Conservation (phyloP, 805 yeast genomes). For the Kazachstania africana region DNA sequence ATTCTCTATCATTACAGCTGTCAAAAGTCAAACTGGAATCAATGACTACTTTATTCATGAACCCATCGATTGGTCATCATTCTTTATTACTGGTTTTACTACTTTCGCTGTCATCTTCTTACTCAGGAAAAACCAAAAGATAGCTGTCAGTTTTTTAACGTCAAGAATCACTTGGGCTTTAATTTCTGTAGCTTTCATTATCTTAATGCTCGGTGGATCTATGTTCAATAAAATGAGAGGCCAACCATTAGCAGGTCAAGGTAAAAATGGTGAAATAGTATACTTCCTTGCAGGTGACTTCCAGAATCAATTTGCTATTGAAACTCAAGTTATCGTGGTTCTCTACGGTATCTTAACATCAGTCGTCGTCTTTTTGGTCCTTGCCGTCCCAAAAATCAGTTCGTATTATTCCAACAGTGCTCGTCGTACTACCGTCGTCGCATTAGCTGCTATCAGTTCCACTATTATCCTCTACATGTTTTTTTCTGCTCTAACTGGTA, state of each 20-base stretch:
- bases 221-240: slow-evolving; percentile 87
- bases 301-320: slow-evolving; percentile 71
- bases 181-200: slow-evolving; percentile 42
- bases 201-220: slow-evolving; percentile 76
- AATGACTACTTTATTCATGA: slow-evolving; percentile 23
- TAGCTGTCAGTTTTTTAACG: slow-evolving; percentile 31
- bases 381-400: slow-evolving; percentile 36
- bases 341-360: slow-evolving; percentile 61
- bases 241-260: slow-evolving; percentile 39
- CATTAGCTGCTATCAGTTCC: slow-evolving; percentile 37
- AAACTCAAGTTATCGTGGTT: slow-evolving; percentile 75
- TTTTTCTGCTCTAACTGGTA: slow-evolving; percentile 51
- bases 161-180: slow-evolving; percentile 66
- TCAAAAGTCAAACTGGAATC: slow-evolving; percentile 17
- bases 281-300: slow-evolving; percentile 55
- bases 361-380: slow-evolving; percentile 44
- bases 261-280: slow-evolving; percentile 30
- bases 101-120: slow-evolving; percentile 28
- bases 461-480: slow-evolving; percentile 37
- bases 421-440: slow-evolving; percentile 27
- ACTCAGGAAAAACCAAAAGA: slow-evolving; percentile 23
- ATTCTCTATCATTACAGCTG: slow-evolving; percentile 16
- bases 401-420: slow-evolving; percentile 22
- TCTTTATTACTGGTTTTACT: slow-evolving; percentile 24
- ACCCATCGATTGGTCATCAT: slow-evolving; percentile 30